Base-by-base conservation (phyloP, 495 filamentous ascomycete genomes). In the Echria macrotheca region DNA sequence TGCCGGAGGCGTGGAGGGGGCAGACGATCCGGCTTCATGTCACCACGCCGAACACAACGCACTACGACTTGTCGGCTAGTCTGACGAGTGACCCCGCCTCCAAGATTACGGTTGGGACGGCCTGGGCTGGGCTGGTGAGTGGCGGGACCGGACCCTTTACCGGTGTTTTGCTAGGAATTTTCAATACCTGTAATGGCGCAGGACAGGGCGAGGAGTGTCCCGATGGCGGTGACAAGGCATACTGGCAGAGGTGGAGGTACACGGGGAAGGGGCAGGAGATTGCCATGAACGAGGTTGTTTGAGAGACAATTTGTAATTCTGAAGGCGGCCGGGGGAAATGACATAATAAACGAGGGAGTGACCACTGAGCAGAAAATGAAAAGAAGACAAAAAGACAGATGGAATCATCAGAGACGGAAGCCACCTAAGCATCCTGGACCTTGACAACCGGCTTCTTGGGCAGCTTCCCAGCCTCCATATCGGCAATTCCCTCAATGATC, bases 361-460 rank as follows among this genome's bases (percentile, higher is more conserved):
- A n/a, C n/a, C n/a, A n/a, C n/a, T n/a, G n/a, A n/a, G n/a, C n/a
- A n/a, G n/a, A n/a, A n/a, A n/a, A n/a, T n/a, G n/a, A n/a, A n/a
- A n/a, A n/a, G n/a, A n/a, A n/a, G n/a, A n/a, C n/a, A n/a, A n/a
- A n/a, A n/a, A n/a, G n/a, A n/a, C n/a, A n/a, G n/a, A n/a, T n/a
- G n/a, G n/a, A n/a, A n/a, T n/a, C n/a, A n/a, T n/a, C n/a, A n/a
- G n/a, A n/a, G n/a, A n/a, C n/a, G n/a, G n/a, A n/a, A n/a, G n/a
- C n/a, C n/a, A n/a, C n/a, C n/a, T n/a, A n/a, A 31, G 12, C 28
- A 31, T 31, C 23, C 32, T 59, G 49, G 1, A 55, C 49, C 33
- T 47, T 49, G 14, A 60, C 49, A 12, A 54, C 49, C 1, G 49
- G 36, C 49, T 57, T 60, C 49, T 61, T 61, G 3, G 31, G 22